A percentile compares a stretch with the other conserved stretches of the same genome.
Conservation (phyloP, 2,329 filamentous ascomycete genomes). For the Pseudocercospora fuligena region DNA sequence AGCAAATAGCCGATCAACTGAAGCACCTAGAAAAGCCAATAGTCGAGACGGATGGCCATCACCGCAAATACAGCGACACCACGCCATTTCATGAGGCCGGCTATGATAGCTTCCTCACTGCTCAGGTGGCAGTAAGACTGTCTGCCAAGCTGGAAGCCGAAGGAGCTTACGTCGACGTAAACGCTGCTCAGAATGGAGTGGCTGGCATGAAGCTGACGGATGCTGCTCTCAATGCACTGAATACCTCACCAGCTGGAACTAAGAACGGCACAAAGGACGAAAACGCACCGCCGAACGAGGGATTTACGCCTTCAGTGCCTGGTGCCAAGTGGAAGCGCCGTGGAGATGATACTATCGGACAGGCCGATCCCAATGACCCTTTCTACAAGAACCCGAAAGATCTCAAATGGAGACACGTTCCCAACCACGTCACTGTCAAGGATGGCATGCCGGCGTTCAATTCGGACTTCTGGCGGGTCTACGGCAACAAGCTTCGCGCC, state of each 20-base stretch:
- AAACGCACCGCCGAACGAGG: slow-evolving; percentile 6
- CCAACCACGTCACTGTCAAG: slow-evolving; percentile 39
- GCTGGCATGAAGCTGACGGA: slow-evolving; percentile 25
- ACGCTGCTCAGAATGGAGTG: slow-evolving; percentile 22
- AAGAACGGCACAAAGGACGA: slow-evolving; percentile 15
- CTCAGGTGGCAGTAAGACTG: slow-evolving; percentile 62
- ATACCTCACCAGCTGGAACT: slow-evolving; percentile 13
- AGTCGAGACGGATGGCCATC: slow-evolving; percentile 46
- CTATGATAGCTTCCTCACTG: slow-evolving; percentile 66
- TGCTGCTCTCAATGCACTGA: slow-evolving; percentile 13
- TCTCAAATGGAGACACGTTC: slow-evolving; percentile 23
- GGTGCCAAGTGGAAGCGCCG: slow-evolving; percentile 37
- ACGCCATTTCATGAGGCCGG: slow-evolving; percentile 63
- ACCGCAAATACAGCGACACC: slow-evolving; percentile 47
- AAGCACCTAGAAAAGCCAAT: slow-evolving; percentile 45
- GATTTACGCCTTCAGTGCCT: slow-evolving; percentile 36
- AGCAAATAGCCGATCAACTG: slow-evolving; percentile 54
- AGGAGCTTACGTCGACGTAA: slow-evolving; percentile 40
- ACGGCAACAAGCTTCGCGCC: slow-evolving; percentile 63
- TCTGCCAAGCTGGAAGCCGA: slow-evolving; percentile 56
- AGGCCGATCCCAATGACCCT: slow-evolving; percentile 30
- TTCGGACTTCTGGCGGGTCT: slow-evolving; percentile 60
- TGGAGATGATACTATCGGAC: slow-evolving; percentile 35
- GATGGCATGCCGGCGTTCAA: slow-evolving; percentile 56
- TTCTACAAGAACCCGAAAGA: slow-evolving; percentile 36